These are phyloP conservation scores for Fusarium devonianum DNA, from an alignment of 2,329 filamentous ascomycete genomes.

Conservation along the genomic window DNA sequence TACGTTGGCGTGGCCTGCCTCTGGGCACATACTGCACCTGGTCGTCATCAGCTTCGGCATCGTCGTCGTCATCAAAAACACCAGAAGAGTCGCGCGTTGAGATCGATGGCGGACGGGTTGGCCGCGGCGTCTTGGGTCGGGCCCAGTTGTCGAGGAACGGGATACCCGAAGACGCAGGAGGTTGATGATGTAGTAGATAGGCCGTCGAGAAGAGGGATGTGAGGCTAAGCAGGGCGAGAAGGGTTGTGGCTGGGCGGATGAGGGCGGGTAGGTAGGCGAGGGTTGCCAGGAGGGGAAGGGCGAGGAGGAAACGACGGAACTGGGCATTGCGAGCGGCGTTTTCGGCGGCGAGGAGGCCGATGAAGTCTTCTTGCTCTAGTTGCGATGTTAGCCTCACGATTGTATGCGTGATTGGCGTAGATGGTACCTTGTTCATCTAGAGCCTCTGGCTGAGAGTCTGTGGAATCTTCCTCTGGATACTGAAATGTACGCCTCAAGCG, in stretches of 20 bases:
- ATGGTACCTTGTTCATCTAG: constrained; percentile 81
- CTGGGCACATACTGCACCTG: constrained; percentile 15
- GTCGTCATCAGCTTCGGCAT: constrained; percentile 32
- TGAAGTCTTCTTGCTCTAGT: constrained; percentile 70
- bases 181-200: constrained; percentile 65
- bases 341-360: constrained; percentile 59
- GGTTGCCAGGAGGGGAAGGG: constrained; percentile 63
- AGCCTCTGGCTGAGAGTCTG: constrained; percentile 61
- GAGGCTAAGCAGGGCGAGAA: constrained; percentile 65
- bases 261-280: constrained; percentile 59
- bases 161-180: constrained; percentile 63
- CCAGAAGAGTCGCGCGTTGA: constrained; percentile 24
- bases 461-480: constrained; percentile 69
- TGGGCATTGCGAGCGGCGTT: constrained; percentile 66
- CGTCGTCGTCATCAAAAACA: constrained; percentile 22
- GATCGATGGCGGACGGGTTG: constrained; percentile 36
- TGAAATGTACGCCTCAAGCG: constrained; percentile 79
- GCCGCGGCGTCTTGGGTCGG: constrained; percentile 37
- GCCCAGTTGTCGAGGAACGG: constrained; percentile 55
- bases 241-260: constrained; percentile 46
- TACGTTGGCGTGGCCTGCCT: constrained; percentile 25
- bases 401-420: not conserved
- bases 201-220: constrained; percentile 68
- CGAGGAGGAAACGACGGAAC: constrained; percentile 65
- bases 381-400: not conserved